These are phyloP conservation scores for Phytophthora macrochlamydospora DNA, from an alignment of 352 stramenopile genomes.

Conservation along the genomic window DNA sequence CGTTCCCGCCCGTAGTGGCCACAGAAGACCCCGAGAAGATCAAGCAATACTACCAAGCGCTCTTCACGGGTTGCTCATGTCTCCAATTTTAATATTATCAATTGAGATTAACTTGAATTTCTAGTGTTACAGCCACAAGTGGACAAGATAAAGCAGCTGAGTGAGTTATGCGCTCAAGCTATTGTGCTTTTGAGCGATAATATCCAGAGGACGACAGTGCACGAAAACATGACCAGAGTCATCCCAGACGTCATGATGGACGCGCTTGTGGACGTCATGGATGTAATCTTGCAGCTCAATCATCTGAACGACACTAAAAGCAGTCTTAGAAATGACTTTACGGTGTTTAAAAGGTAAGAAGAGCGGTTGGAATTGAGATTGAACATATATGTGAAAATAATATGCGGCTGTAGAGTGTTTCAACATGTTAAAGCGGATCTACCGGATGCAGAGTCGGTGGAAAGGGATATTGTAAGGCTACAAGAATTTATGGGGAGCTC, in stretches of 20 bases:
- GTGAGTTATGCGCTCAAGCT: slow-evolving; percentile 60
- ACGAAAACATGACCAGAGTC: slow-evolving; percentile 67
- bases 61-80: slow-evolving; percentile 46
- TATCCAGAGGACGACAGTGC: slow-evolving; percentile 66
- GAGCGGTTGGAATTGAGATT: not conserved
- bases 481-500: slow-evolving; percentile 71
- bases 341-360: slow-evolving; percentile 66
- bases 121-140: slow-evolving; percentile 69
- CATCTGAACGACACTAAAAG: slow-evolving; percentile 72
- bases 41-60: slow-evolving; percentile 49
- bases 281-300: slow-evolving; percentile 69
- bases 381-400: not conserved
- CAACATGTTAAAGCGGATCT: slow-evolving; percentile 47
- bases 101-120: not conserved
- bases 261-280: slow-evolving; percentile 60
- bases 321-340: slow-evolving; percentile 77
- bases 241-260: slow-evolving; percentile 70
- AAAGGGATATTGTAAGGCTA: slow-evolving; percentile 61
- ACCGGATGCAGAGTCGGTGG: slow-evolving; percentile 39
- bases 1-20: slow-evolving; percentile 40
- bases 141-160: slow-evolving; percentile 57
- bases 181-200: slow-evolving; percentile 72
- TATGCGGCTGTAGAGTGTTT: slow-evolving; percentile 43
- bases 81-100: not conserved
- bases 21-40: slow-evolving; percentile 29